Evolutionary conservation across 108 stramenopile species (phyloP), one percentile per base, ranked within the genome.

Genomic region (Seminavis robusta): DNA sequence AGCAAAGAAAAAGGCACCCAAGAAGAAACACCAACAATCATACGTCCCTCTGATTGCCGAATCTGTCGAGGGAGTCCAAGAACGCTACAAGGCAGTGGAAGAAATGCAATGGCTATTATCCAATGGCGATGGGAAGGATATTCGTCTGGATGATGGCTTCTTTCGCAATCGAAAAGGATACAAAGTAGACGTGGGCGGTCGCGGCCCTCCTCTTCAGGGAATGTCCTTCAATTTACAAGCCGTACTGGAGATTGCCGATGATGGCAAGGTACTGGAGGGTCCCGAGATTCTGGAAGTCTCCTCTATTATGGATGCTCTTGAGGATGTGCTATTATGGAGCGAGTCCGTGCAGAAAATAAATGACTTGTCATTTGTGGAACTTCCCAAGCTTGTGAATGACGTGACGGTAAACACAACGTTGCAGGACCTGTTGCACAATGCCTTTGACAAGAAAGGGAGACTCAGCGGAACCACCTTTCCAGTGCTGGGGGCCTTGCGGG

Each of bases 391-490:
- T 9, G 65, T 46, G 21, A 21, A 63, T 9, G 58, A 63, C 15
- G 83, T 91, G 10, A 19, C 48, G 21, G 69, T 86, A 43, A 80
- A 91, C 51, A 42, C 52, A 8, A 79, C 79, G 24, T 51, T 91
- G 33, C 63, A 71, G 28, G 41, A 56, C 7, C 51, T 91, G n/a
- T 64, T 91, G 33, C 56, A 71, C 40, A 74, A 74, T 42, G 89
- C 89, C 5, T 84, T 91, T 51, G 85, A 86, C 36, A 36, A 65
- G 44, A 48, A 61, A 4, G 79, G 75, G n/a, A 61, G 45, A 52
- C 42, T 86, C 33, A 75, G 67, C 7, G 81, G 81, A 1, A 76
- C 45, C 11, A 85, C 85, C 13, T 91, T 91, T 69, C 89, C 85
- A 3, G 27, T 58, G 31, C 36, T 91, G 26, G 89, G 85, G 20